These are phyloP conservation scores for Aquilaria yunnanensis DNA, from an alignment of 345 rosid species.

Conservation along the genomic window DNA sequence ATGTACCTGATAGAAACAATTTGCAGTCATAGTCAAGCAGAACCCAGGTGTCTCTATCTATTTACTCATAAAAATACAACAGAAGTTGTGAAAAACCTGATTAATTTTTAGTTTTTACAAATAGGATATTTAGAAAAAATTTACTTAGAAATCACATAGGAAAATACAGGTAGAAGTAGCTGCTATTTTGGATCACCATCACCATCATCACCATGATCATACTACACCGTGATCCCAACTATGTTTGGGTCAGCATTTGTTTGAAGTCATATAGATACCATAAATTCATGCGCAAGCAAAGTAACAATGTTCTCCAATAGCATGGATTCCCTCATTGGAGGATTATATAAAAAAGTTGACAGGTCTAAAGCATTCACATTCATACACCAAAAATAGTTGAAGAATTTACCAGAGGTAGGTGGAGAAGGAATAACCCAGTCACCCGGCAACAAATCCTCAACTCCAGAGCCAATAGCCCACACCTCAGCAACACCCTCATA, in stretches of 20 bases:
- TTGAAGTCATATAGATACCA: too few relatives aligned
- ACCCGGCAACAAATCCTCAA: slow-evolving; percentile 53
- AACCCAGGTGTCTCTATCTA: background rate
- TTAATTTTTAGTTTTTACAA: background rate
- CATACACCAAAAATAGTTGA: background rate
- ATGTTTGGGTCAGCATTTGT: too few relatives aligned
- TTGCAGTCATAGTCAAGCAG: background rate
- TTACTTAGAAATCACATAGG: too few relatives aligned
- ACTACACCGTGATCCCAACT: too few relatives aligned
- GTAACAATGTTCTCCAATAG: too few relatives aligned
- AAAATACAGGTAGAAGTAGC: too few relatives aligned
- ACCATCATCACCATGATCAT: too few relatives aligned
- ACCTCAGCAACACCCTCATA: slow-evolving; percentile 93
- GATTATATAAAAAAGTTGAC: background rate
- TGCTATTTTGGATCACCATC: too few relatives aligned
- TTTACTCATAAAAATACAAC: background rate
- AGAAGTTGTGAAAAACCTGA: background rate
- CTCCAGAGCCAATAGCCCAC: slow-evolving; percentile 60
- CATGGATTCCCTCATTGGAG: too few relatives aligned
- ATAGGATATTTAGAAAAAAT: background rate
- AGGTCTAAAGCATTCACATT: slow-evolving; percentile 1
- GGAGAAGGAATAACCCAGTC: slow-evolving; percentile 92
- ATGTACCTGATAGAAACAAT: slow-evolving; percentile 39
- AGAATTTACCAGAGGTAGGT: slow-evolving; percentile 55
- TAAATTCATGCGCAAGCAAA: too few relatives aligned